Base-by-base conservation (phyloP, 2,329 filamentous ascomycete genomes). In the Aspergillus clavatus region DNA sequence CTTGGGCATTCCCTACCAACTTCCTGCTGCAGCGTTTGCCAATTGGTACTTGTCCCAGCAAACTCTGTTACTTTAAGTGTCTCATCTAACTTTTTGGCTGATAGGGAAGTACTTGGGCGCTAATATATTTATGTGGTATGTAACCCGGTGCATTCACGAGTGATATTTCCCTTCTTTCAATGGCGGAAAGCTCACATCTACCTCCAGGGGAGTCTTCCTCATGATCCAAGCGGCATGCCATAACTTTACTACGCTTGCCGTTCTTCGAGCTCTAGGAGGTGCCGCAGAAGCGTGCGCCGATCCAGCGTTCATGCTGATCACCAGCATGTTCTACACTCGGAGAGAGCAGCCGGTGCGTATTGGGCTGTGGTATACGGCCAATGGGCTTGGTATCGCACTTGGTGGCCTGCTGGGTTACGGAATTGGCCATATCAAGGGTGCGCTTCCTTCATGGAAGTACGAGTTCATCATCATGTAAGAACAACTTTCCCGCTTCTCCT, bases 281-380 rank as follows among this genome's bases (percentile, higher is more conserved):
- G 71, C 78, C 3, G 73, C 76, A 2, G 80, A 82, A 61, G 76
- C 79, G 0, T 76, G 74, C 42, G 68, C 76, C 2, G 79, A 81
- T 54, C 81, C 81, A 1, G 75, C 73, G 0, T 81, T 84, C 48
- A 81, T 84, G 71, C 63, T 85, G 1, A 79, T 84, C 27, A 84
- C 81, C 0, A 74, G 74, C 4, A 83, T 83, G 80, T 86, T 80
- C 75, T 80, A 83, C 53, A 83, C 80, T 1, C 71, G 80, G 7
- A 69, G 72, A 3, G 78, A 86, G 54, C 82, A 85, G 54, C 80
- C 82, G 0, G 69, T 79, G 2, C 70, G 81, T 0, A 80, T 82
- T 40, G 78, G 77, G 1, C 65, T 78, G 0, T 83, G 79, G 78
- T 82, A 79, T 56, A 72, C 74, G 0, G 79, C 77, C 23, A 81